A percentile compares a stretch with the other conserved stretches of the same genome.
Conservation (phyloP, 805 yeast genomes). For the Barnettozyma sp. region DNA sequence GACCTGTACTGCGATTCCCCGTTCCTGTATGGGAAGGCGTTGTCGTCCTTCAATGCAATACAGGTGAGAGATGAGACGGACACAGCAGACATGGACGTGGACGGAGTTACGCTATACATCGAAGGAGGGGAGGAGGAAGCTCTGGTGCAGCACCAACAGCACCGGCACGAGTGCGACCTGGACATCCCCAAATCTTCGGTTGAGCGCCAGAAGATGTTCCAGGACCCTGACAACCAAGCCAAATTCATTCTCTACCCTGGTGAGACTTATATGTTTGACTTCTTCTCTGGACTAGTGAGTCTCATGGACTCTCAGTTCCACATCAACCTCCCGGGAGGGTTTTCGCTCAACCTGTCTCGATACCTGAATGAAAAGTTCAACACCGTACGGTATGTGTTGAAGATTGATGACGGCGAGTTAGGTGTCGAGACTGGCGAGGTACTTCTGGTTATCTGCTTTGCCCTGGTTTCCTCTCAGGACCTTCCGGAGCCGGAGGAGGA, state of each 20-base stretch:
- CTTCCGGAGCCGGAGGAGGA: too few relatives aligned
- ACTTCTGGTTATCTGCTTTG: conserved; percentile 18
- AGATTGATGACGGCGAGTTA: conserved; percentile 14
- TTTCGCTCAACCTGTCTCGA: conserved; percentile 35
- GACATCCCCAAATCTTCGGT: too few relatives aligned
- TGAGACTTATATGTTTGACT: conserved; percentile 39
- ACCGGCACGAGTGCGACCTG: too few relatives aligned
- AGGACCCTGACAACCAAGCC: conserved; percentile 31
- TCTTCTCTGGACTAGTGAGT: conserved; percentile 48
- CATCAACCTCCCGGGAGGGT: conserved; percentile 48
- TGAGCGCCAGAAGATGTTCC: conserved; percentile 40
- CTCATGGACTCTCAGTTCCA: conserved; percentile 44
- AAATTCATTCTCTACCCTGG: conserved; percentile 35
- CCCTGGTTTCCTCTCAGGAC: too few relatives aligned
- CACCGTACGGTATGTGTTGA: conserved; percentile 41
- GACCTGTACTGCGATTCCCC: conserved; percentile 58
- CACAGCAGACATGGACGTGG: conserved; percentile 12
- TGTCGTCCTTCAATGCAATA: conserved; percentile 49
- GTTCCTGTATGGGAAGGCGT: conserved; percentile 53
- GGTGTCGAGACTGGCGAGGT: conserved; percentile 20
- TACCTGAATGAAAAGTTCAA: conserved; percentile 39
- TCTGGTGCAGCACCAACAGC: too few relatives aligned
- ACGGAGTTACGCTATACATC: conserved; percentile 12
- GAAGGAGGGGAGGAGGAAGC: too few relatives aligned
- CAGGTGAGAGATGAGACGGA: conserved; percentile 11